phyloP scores from a whole-genome alignment of 257 asterid genomes.

The Penstemon newberryi region DNA sequence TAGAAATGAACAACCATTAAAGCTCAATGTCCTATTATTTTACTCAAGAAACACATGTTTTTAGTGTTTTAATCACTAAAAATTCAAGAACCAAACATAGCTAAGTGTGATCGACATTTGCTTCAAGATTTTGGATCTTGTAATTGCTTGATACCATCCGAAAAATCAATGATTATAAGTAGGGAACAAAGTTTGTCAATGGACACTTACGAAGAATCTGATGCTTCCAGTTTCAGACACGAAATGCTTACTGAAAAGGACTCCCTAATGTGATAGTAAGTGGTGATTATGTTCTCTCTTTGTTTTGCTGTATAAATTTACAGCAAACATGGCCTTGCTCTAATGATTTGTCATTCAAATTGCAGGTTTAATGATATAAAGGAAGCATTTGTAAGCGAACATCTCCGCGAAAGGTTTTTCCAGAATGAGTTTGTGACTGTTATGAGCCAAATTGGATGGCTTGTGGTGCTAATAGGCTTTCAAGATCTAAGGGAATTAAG shows the following conservation, averaged over 20 bases:
- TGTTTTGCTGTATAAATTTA: not conserved
- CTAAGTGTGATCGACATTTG: not conserved
- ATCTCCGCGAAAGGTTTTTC: no score
- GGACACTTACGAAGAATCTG: not conserved
- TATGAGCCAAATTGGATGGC: no score
- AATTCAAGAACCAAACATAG: no score
- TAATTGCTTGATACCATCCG: not conserved
- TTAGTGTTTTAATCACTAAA: no score
- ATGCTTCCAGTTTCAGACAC: not conserved
- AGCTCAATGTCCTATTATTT: no score
- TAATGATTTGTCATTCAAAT: not conserved
- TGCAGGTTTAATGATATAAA: conserved; percentile 3
- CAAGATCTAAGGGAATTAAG: no score
- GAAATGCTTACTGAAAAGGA: not conserved
- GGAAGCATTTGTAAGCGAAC: no score
- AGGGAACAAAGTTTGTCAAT: not conserved
- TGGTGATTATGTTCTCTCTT: not conserved
- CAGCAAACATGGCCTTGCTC: not conserved
- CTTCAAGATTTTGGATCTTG: not conserved
- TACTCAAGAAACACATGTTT: no score
- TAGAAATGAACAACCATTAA: no score
- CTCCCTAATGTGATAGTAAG: conserved; percentile 4
- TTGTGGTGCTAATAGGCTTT: no score
- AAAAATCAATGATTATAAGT: not conserved
- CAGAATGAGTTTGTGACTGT: no score